Percentiles rank a stretch among this genome's conserved stretches.
Conservation (phyloP, 1,139 yeast species). For the Yamadazyma diddensiae region DNA sequence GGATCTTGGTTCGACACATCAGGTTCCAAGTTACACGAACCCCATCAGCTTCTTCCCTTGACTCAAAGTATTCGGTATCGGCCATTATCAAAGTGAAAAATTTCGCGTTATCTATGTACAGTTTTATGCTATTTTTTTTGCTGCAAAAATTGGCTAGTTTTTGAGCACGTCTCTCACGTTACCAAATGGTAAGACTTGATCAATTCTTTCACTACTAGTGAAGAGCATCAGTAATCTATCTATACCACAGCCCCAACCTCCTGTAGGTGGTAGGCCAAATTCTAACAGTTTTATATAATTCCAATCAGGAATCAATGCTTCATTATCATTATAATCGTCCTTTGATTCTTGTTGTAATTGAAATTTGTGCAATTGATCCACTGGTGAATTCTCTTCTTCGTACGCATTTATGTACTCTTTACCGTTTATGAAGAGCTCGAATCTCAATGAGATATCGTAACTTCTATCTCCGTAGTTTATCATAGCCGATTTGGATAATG, state of each 20-base stretch:
- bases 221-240: conserved; percentile 85
- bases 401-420: conserved; percentile 90
- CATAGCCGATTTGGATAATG: conserved; percentile 69
- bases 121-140: neutral
- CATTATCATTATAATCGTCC: conserved; percentile 52
- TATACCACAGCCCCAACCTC: conserved; percentile 96
- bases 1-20: conserved; percentile 61
- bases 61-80: conserved; percentile 51
- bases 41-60: conserved; percentile 84
- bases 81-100: conserved; percentile 4
- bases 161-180: conserved; percentile 61
- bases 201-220: conserved; percentile 64
- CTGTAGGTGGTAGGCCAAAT: conserved; percentile 95
- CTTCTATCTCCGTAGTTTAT: conserved; percentile 23
- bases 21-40: conserved; percentile 89
- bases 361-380: conserved; percentile 61
- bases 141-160: conserved; percentile 6
- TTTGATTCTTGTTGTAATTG: conserved; percentile 50
- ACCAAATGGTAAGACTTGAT: conserved; percentile 81
- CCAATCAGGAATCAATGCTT: conserved; percentile 69
- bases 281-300: conserved; percentile 74
- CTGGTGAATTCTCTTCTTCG: conserved; percentile 93
- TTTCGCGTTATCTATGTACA: neutral
- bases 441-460: conserved; percentile 59
- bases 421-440: conserved; percentile 80